phyloP scores from a whole-genome alignment of 225 moss, liverwort and hornwort species.

The Lunularia cruciata region DNA sequence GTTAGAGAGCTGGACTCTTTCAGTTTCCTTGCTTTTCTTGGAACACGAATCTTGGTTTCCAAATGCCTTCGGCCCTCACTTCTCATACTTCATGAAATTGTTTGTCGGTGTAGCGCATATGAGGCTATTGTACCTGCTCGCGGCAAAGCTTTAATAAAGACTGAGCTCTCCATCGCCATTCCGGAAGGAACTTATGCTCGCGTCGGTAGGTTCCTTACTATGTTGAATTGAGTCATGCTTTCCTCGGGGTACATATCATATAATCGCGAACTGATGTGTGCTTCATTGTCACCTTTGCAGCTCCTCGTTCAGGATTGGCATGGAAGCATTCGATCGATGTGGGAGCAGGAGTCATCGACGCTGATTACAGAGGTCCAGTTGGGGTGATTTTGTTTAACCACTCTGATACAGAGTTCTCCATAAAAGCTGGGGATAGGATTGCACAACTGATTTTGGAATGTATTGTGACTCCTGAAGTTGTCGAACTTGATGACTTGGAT shows the following conservation, averaged over 20 bases:
- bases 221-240: background rate
- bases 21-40: too few species aligned
- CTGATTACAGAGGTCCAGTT: slow-evolving; percentile 85
- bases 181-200: slow-evolving; percentile 86
- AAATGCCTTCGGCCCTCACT: too few species aligned
- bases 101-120: slow-evolving; percentile 65
- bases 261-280: background rate
- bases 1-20: too few species aligned
- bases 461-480: slow-evolving; percentile 75
- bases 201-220: slow-evolving; percentile 46
- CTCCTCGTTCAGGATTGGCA: slow-evolving; percentile 87
- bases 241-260: background rate
- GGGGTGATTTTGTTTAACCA: slow-evolving; percentile 91
- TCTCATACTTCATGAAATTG: too few species aligned
- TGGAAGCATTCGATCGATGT: slow-evolving; percentile 88
- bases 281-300: slow-evolving; percentile 34
- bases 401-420: slow-evolving; percentile 64
- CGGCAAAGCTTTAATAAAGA: slow-evolving; percentile 81
- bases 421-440: slow-evolving; percentile 74
- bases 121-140: slow-evolving; percentile 62
- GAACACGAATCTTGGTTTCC: too few species aligned
- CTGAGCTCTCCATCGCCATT: slow-evolving; percentile 80
- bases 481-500: slow-evolving; percentile 72
- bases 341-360: slow-evolving; percentile 92
- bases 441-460: slow-evolving; percentile 83